Evolutionary conservation across 345 rosid species (phyloP).

Genomic region (Triadica sebifera): DNA sequence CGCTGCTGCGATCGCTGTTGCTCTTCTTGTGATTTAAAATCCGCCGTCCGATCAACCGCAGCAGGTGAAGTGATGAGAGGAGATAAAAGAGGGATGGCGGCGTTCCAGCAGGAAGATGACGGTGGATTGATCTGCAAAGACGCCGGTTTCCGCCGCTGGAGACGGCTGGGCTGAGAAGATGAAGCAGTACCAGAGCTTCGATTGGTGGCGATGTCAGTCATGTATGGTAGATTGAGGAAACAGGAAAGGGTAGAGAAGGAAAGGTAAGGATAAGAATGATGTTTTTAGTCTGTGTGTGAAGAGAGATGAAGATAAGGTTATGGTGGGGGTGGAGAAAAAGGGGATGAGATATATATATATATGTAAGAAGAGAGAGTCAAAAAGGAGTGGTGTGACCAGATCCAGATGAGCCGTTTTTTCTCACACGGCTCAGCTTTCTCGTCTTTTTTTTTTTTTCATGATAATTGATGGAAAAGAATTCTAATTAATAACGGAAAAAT

Average conservation of each 20-base stretch:
- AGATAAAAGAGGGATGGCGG: slow-evolving; percentile 86
- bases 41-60: slow-evolving; percentile 23
- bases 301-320: background rate
- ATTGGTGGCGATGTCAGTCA: slow-evolving; percentile 31
- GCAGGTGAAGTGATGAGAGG: slow-evolving; percentile 72
- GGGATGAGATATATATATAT: background rate
- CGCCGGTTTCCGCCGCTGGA: slow-evolving; percentile 78
- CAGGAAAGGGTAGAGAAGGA: background rate
- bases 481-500: too few species aligned
- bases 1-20: slow-evolving; percentile 4
- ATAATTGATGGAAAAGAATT: too few species aligned
- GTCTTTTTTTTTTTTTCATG: background rate
- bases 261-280: too few species aligned
- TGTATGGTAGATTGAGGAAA: background rate
- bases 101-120: slow-evolving; percentile 51
- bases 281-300: too few species aligned
- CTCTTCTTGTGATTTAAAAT: slow-evolving; percentile 32
- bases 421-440: background rate
- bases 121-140: slow-evolving; percentile 57
- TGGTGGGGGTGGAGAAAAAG: background rate
- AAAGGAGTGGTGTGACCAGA: background rate
- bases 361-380: background rate
- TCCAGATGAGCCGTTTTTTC: background rate
- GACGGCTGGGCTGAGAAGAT: slow-evolving; percentile 52
- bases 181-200: slow-evolving; percentile 18